Base-by-base conservation (phyloP, 2,329 filamentous ascomycete species). In the Colletotrichum sidae region DNA sequence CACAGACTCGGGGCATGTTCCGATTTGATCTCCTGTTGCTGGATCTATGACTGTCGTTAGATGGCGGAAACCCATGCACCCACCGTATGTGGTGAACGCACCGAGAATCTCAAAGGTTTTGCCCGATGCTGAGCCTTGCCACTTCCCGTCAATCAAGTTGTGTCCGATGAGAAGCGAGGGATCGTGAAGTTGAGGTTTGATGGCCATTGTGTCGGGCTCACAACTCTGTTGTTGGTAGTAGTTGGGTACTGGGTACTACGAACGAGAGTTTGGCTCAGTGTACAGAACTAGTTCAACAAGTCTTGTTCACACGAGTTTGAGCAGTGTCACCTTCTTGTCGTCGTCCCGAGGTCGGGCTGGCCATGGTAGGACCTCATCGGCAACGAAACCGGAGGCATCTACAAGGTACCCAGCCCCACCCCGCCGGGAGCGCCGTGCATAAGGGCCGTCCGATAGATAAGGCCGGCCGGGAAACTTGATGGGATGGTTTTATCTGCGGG, bases 1-100 rank as follows among this genome's bases (percentile, higher is more conserved):
- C 71, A 90, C 87, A 83, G 96, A 96, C 75, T 98, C 95, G 66
- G 96, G 93, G 75, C 90, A 91, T 15, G 88, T 92, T 62, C 92
- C 94, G 71, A 98, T 94, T 44, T 92, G 78, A 70, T 91, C 86
- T 69, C 92, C 92, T 6, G 92, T 92, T 2, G 93, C 89, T 7
- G 95, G 95, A 76, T 99, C 93, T 89, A 70, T 25, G 47, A 8
- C 17, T 50, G 1, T 50, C 9, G 75, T 93, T 90, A 69, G 81
- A 81, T 15, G 13, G 38, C 38, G 9, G 13, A 10, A 41, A 13
- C 6, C 13, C 13, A n/a, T 2, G 42, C 10, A 8, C 42, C 2
- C 10, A 8, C 42, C 2, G 9, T 11, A 7, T 11, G 7, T 45
- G 42, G 17, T 15, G 15, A 12, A 45, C 10, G 2, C 42, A 45